Conservation (phyloP, 1,139 yeast genomes). For the Entelexis paramagnoliae region DNA sequence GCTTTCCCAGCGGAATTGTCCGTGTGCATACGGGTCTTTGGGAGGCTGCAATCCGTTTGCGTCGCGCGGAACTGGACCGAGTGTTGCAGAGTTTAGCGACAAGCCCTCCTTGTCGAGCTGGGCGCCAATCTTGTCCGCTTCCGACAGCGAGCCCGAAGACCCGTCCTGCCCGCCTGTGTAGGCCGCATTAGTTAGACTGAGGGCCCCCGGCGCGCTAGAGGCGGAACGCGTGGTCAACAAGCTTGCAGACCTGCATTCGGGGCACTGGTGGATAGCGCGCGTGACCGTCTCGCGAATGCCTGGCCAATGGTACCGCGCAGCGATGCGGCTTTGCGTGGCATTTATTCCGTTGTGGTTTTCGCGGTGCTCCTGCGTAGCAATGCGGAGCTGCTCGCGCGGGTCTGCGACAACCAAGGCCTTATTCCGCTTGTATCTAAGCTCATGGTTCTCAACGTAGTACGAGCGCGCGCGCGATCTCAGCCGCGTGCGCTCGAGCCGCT, state of each 20-base stretch:
- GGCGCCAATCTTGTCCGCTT: background rate
- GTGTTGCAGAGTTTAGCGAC: background rate
- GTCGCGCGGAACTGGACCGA: background rate
- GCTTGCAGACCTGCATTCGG: slow-evolving; percentile 48
- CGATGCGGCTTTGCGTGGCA: slow-evolving; percentile 65
- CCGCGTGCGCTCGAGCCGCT: slow-evolving; percentile 74
- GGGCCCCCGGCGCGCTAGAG: background rate
- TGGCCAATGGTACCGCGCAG: slow-evolving; percentile 83
- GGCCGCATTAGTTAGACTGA: too few species aligned
- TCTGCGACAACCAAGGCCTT: slow-evolving; percentile 77
- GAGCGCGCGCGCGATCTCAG: slow-evolving; percentile 73
- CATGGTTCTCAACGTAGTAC: slow-evolving; percentile 57
- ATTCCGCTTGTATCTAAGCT: slow-evolving; percentile 48
- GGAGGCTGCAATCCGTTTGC: background rate
- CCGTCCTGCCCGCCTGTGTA: too few species aligned
- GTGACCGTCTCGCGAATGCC: slow-evolving; percentile 82
- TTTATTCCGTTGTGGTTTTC: slow-evolving; percentile 82
- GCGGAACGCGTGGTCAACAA: background rate
- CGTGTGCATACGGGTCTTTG: background rate
- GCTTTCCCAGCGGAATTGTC: slow-evolving; percentile 6
- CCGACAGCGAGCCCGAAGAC: too few species aligned
- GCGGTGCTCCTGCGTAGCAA: slow-evolving; percentile 62
- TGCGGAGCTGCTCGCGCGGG: slow-evolving; percentile 59
- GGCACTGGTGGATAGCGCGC: slow-evolving; percentile 65
- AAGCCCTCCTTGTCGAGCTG: background rate